Conservation (phyloP, 192 early-diverging fungal genomes). For the Oehlia diaphana region DNA sequence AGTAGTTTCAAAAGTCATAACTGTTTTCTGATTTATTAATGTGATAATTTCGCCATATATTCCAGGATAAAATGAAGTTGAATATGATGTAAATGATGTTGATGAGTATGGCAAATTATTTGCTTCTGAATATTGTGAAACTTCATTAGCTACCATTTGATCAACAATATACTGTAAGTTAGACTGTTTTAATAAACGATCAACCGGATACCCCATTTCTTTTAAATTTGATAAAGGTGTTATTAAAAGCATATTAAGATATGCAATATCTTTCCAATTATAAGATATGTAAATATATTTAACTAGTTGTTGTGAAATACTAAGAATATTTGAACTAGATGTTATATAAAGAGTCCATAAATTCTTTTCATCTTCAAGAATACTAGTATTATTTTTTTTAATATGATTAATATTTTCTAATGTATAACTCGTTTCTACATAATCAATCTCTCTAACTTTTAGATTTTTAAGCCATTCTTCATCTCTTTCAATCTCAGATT, state of each 20-base stretch:
- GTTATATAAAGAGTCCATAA: conserved; percentile 41
- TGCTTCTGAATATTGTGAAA: too few relatives aligned
- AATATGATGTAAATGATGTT: too few relatives aligned
- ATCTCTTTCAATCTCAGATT: conserved; percentile 47
- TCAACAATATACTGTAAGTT: conserved; percentile 2
- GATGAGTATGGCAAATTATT: too few relatives aligned
- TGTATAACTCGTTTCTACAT: conserved; percentile 54
- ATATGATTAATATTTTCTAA: conserved; percentile 45
- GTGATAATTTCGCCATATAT: too few relatives aligned
- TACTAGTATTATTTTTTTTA: conserved; percentile 53
- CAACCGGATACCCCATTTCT: conserved; percentile 48
- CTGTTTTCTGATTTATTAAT: not conserved
- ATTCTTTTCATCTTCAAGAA: conserved; percentile 41
- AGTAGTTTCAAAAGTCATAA: not conserved
- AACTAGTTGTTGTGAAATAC: not conserved
- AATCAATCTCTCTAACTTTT: conserved; percentile 62
- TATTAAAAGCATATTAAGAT: not conserved
- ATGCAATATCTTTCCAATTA: not conserved
- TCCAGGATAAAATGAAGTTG: too few relatives aligned
- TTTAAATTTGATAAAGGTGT: not conserved
- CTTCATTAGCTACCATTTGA: not conserved
- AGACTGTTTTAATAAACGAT: conserved; percentile 52
- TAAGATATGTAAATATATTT: not conserved
- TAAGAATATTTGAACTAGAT: conserved; percentile 33
- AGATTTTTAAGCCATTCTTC: conserved; percentile 62